Evolutionary conservation across 2,329 filamentous ascomycete genomes (phyloP), one percentile per base, ranked within the genome.

Genomic region (Botrytis medusae): DNA sequence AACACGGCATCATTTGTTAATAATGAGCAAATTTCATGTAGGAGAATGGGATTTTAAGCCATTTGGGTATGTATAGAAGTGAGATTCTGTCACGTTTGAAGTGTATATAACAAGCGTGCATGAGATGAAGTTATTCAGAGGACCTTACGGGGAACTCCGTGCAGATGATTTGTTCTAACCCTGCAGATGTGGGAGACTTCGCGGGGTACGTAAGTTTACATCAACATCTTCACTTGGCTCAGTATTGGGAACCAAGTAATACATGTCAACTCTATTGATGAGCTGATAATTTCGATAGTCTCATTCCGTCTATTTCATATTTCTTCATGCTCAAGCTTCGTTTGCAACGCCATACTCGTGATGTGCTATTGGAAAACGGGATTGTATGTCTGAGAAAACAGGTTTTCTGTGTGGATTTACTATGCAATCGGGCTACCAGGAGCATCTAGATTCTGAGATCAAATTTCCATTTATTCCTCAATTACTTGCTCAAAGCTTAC

Each of bases 221-320:
- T n/a, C 12, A 16, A 61, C 32, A 16, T 18, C 12, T 40, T 61
- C 59, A 16, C 29, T 37, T 40, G 16, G 8, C 14, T 16, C 10
- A 16, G 16, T 37, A 37, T 40, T 37, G 4, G 1, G 37, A 61
- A 37, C 25, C 10, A 16, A 8, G 16, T 8, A 32, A 22, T 34
- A n/a, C 37, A 61, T 25, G 0, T 7, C 32, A 22, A 20, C 14
- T n/a, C 10, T 16, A 16, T 37, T 20, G 22, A 37, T 7, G 6
- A 0, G 4, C 8, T 14, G 22, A 14, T 12, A 0, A 1, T 10
- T 61, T 61, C 4, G 5, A 14, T n/a, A 9, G 37, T 22, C 14
- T 16, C 9, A 14, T 37, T 16, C 12, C 7, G 0, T 5, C 37
- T 16, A 6, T 6, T 2, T n/a, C 5, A 51, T 14, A 37, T 1